These are phyloP conservation scores for Nicotiana tomentosiformis DNA, from an alignment of 257 asterid species.

Conservation along the genomic window DNA sequence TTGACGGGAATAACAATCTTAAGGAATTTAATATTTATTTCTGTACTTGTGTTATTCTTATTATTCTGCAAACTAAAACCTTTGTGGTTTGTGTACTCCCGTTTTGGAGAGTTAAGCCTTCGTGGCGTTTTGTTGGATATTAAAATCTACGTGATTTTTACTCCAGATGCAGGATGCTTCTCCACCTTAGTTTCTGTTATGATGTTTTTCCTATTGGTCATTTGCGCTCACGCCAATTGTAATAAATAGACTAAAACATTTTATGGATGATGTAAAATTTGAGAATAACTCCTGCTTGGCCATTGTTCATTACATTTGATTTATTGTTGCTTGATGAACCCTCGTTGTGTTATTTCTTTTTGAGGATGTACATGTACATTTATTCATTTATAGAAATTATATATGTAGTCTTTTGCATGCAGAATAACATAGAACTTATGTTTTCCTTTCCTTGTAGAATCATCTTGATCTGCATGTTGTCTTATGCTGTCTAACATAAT, in stretches of 20 bases:
- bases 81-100: no score
- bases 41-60: no score
- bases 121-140: no score
- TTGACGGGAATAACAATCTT: no score
- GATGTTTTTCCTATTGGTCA: not conserved
- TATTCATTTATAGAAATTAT: not conserved
- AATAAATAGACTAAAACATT: constrained; percentile 54
- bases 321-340: constrained; percentile 93
- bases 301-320: constrained; percentile 93
- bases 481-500: constrained; percentile 28
- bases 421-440: constrained; percentile 7
- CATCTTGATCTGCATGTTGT: constrained; percentile 99
- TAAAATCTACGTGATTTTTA: no score
- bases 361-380: constrained; percentile 9
- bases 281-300: constrained; percentile 97
- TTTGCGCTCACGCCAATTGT: not conserved
- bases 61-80: no score
- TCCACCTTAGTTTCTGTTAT: no score
- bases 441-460: constrained; percentile 54
- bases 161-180: no score
- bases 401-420: not conserved
- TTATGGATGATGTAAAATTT: constrained; percentile 96
- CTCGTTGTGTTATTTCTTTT: constrained; percentile 41
- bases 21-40: no score
- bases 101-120: no score